Conservation (phyloP, 345 rosid species). For the Salix viminalis region DNA sequence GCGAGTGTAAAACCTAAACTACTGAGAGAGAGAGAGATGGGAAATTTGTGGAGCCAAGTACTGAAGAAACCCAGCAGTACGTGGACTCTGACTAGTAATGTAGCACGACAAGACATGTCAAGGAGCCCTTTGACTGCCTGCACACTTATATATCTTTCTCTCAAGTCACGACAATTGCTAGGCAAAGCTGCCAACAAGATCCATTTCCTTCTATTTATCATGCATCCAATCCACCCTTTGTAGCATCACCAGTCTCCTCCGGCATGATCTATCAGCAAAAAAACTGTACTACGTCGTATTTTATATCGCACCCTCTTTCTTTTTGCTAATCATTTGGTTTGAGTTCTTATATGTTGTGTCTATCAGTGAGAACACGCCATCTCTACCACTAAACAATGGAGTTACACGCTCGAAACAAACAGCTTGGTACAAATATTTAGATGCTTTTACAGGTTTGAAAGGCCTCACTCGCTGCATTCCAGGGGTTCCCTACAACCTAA, state of each 20-base stretch:
- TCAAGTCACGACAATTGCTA: constrained; percentile 1
- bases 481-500: background rate
- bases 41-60: background rate
- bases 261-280: background rate
- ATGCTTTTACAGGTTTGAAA: constrained; percentile 5
- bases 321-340: constrained; percentile 43
- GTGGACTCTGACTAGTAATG: constrained; percentile 22
- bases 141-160: constrained; percentile 6
- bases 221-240: background rate
- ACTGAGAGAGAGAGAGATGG: background rate
- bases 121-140: constrained; percentile 4
- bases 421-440: constrained; percentile 9
- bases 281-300: background rate
- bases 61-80: constrained; percentile 12
- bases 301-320: background rate
- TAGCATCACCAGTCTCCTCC: background rate
- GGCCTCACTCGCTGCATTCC: constrained; percentile 6
- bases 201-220: constrained; percentile 14
- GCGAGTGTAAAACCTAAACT: background rate
- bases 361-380: constrained; percentile 13
- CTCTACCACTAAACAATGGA: constrained; percentile 14
- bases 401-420: constrained; percentile 5
- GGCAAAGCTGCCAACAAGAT: constrained; percentile 37
- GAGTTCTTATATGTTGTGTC: constrained; percentile 30
- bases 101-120: constrained; percentile 42